Evolutionary conservation across 306 rosid genomes (phyloP).

Genomic region (Sindora glabra): DNA sequence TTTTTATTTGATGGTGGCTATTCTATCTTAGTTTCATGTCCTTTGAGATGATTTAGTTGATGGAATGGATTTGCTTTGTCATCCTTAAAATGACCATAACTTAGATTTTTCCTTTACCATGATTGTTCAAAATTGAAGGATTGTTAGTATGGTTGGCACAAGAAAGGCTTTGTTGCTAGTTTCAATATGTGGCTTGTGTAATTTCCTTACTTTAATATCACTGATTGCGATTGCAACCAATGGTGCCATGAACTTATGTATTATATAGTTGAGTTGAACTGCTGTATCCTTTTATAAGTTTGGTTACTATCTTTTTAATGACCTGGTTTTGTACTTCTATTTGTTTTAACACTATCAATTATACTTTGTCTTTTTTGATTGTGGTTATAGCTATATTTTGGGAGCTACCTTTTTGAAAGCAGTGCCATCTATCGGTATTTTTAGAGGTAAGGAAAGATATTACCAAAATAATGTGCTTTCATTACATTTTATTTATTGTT

Average conservation of each 20-base stretch:
- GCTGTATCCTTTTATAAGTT: neutral
- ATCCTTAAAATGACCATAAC: conserved; percentile 2
- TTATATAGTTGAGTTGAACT: conserved; percentile 6
- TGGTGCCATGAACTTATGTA: conserved; percentile 96
- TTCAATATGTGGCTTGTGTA: conserved; percentile 78
- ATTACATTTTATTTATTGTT: neutral
- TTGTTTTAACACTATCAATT: neutral
- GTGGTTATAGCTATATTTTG: conserved; percentile 73
- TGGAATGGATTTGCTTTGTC: conserved; percentile 15
- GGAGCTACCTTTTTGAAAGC: conserved; percentile 99
- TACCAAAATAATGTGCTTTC: neutral
- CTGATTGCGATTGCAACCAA: conserved; percentile 97
- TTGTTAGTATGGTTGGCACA: conserved; percentile 98
- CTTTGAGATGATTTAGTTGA: conserved; percentile 2
- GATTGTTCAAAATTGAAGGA: conserved; percentile 52
- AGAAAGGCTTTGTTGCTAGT: conserved; percentile 70
- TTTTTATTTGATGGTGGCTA: neutral
- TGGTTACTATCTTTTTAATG: neutral
- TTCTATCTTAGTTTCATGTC: neutral
- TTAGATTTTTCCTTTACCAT: conserved; percentile 10
- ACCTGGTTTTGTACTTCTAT: neutral
- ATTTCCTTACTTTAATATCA: conserved; percentile 90
- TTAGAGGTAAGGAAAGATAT: conserved; percentile 55
- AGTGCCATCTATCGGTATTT: conserved; percentile 86
- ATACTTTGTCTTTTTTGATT: conserved; percentile 27